phyloP scores from a whole-genome alignment of 2,329 filamentous ascomycete genomes.

The Plenodomus biglobosus region DNA sequence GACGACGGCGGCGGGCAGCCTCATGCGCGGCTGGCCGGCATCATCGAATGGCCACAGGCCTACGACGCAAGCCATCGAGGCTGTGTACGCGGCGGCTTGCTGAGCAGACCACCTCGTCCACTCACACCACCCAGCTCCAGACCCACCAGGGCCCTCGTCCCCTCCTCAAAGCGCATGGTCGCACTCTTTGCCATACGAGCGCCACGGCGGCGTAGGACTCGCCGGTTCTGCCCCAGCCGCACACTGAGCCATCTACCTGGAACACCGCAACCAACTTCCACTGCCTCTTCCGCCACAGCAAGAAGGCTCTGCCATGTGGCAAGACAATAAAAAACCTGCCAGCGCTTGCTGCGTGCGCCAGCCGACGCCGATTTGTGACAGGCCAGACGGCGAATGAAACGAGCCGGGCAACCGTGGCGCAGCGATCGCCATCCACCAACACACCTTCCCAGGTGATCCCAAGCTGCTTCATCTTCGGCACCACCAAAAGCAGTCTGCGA shows the following conservation, averaged over 20 bases:
- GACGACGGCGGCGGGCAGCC: constrained; percentile 4
- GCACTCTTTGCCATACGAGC: neutral
- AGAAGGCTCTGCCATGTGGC: neutral
- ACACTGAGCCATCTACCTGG: neutral
- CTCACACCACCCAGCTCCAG: neutral
- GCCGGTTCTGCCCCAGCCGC: neutral
- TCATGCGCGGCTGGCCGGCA: constrained; percentile 11
- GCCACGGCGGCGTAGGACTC: neutral
- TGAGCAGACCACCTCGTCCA: constrained; percentile 21
- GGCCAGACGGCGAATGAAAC: neutral
- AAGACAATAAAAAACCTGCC: neutral
- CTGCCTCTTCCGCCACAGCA: neutral
- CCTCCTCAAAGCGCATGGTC: neutral
- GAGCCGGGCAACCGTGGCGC: neutral
- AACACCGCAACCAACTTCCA: neutral
- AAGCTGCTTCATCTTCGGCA: neutral
- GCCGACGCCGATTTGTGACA: neutral
- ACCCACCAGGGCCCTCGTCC: neutral
- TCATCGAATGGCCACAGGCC: constrained; percentile 3
- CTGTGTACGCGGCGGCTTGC: constrained; percentile 16
- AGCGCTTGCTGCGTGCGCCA: no score
- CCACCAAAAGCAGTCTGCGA: neutral
- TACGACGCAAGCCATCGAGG: constrained; percentile 10
- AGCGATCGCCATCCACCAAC: neutral
- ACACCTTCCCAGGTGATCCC: no score